Conservation (phyloP, 257 asterid genomes). For the Przewalskia tangutica region DNA sequence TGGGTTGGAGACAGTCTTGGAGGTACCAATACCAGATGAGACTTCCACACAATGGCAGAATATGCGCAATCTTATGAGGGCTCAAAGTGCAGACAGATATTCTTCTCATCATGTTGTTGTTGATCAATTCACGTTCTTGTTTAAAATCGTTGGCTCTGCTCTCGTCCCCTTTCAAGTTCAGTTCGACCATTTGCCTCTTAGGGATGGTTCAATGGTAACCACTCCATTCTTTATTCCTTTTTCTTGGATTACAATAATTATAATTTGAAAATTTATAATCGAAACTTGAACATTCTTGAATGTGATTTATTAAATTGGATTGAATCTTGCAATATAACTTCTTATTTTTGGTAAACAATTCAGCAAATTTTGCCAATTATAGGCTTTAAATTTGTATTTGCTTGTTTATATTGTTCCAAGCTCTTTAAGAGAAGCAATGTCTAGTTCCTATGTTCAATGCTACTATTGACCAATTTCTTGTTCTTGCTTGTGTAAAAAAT, state of each 20-base stretch:
- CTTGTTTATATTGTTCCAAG: not conserved
- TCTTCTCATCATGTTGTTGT: slow-evolving; percentile 6
- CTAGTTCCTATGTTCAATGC: not conserved
- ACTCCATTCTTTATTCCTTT: not conserved
- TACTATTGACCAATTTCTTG: not conserved
- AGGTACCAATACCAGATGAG: slow-evolving; percentile 84
- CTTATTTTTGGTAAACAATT: not conserved
- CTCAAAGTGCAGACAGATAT: slow-evolving; percentile 17
- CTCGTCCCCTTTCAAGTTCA: slow-evolving; percentile 61
- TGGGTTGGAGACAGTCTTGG: slow-evolving; percentile 73
- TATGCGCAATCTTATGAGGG: slow-evolving; percentile 61
- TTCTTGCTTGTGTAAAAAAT: not conserved
- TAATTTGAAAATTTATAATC: too few species aligned
- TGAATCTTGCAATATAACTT: not conserved
- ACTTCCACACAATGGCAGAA: slow-evolving; percentile 61
- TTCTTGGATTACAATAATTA: not conserved
- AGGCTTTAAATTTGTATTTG: not conserved
- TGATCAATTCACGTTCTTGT: slow-evolving; percentile 59
- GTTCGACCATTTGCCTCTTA: slow-evolving; percentile 38
- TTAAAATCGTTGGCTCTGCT: slow-evolving; percentile 73
- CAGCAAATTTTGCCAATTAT: not conserved
- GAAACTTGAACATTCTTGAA: not conserved
- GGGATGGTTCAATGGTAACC: slow-evolving; percentile 55
- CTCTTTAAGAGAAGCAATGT: not conserved
- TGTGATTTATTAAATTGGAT: not conserved